phyloP scores from a whole-genome alignment of 2,329 filamentous ascomycete species.

The Hyphodiscus sp. region DNA sequence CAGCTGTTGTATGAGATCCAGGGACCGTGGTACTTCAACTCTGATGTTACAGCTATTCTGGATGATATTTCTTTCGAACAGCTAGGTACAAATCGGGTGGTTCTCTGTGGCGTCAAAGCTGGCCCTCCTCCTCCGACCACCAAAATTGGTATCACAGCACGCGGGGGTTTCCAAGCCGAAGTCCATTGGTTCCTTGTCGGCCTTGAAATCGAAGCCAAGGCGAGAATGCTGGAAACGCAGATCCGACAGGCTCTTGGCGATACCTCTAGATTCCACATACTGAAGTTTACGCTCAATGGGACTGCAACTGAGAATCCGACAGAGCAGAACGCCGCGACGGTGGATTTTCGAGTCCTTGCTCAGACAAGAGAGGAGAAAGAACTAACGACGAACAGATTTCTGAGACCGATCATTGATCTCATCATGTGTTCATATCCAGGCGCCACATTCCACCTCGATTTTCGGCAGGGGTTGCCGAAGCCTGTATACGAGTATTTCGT shows the following conservation, averaged over 20 bases:
- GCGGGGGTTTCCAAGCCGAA: slow-evolving; percentile 39
- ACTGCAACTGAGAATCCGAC: slow-evolving; percentile 32
- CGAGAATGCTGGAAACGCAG: slow-evolving; percentile 37
- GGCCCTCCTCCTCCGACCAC: slow-evolving; percentile 33
- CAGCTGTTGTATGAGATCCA: slow-evolving; percentile 37
- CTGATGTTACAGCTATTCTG: slow-evolving; percentile 32
- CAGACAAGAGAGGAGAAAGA: slow-evolving; percentile 36
- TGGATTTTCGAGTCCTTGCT: slow-evolving; percentile 40
- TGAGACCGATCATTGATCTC: slow-evolving; percentile 34
- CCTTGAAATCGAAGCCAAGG: slow-evolving; percentile 37
- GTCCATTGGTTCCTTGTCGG: slow-evolving; percentile 39
- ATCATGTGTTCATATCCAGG: slow-evolving; percentile 38
- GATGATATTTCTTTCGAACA: slow-evolving; percentile 36
- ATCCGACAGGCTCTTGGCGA: slow-evolving; percentile 28
- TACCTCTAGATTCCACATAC: slow-evolving; percentile 32
- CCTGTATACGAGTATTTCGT: slow-evolving; percentile 27
- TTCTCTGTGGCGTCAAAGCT: slow-evolving; percentile 34
- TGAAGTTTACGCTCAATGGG: slow-evolving; percentile 33
- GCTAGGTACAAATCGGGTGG: slow-evolving; percentile 35
- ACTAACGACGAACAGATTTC: slow-evolving; percentile 32
- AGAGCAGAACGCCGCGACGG: slow-evolving; percentile 41
- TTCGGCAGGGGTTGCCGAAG: slow-evolving; percentile 33
- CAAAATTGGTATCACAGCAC: slow-evolving; percentile 39
- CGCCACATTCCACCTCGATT: slow-evolving; percentile 35
- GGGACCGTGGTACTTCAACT: slow-evolving; percentile 32